phyloP scores from a whole-genome alignment of 257 asterid species.

The Plantago ovata region DNA sequence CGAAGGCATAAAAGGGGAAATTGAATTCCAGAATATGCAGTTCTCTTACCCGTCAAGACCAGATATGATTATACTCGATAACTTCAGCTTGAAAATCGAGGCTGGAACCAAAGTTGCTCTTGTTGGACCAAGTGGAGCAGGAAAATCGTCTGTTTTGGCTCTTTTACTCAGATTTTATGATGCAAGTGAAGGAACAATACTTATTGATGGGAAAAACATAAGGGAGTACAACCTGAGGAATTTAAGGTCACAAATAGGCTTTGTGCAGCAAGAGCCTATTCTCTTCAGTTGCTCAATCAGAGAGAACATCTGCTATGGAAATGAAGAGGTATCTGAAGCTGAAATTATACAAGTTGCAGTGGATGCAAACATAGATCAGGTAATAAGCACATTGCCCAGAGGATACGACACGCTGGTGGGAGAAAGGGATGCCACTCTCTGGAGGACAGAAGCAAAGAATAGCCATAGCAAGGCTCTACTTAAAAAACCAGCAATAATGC shows the following conservation, averaged over 20 bases:
- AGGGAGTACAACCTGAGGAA: conserved; percentile 44
- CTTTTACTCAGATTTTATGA: conserved; percentile 73
- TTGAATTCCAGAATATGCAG: conserved; percentile 45
- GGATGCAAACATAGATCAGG: conserved; percentile 64
- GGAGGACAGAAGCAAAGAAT: conserved; percentile 82
- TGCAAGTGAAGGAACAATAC: conserved; percentile 44
- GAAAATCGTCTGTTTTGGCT: conserved; percentile 63
- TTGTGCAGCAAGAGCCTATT: conserved; percentile 81
- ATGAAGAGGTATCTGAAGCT: conserved; percentile 64
- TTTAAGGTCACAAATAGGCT: conserved; percentile 51
- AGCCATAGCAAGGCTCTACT: conserved; percentile 66
- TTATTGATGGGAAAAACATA: conserved; percentile 48
- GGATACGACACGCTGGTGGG: conserved; percentile 68
- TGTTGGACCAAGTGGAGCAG: conserved; percentile 77
- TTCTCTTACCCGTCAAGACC: conserved; percentile 62
- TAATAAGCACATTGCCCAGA: conserved; percentile 58
- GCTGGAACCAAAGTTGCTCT: conserved; percentile 65
- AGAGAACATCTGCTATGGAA: conserved; percentile 65
- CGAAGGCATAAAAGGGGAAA: conserved; percentile 45
- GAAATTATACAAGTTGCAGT: conserved; percentile 58
- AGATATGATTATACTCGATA: conserved; percentile 50
- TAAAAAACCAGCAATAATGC: conserved; percentile 64
- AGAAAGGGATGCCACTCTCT: conserved; percentile 82
- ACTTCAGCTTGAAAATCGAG: conserved; percentile 53
- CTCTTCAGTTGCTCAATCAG: conserved; percentile 70